Base-by-base conservation (phyloP, 129 eudicot species). In the Centella asiatica region DNA sequence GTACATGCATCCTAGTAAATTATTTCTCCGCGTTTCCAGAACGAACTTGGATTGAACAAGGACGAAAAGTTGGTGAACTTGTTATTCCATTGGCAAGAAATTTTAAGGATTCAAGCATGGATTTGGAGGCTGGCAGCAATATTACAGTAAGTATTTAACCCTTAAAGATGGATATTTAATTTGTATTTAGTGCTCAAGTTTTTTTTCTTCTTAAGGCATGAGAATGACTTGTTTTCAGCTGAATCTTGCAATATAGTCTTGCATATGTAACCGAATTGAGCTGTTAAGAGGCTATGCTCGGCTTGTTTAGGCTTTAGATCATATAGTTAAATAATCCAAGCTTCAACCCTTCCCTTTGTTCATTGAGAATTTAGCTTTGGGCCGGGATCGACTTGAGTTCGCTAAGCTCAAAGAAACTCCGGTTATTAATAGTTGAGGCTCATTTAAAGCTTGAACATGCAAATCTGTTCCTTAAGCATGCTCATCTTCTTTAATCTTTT, bases 21-120 rank as follows among this genome's bases (percentile, higher is more conserved):
- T 44, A 37, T 19, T 31, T 51, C 4, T 25, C 22, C 45, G 24
- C 52, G 24, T 27, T 69, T 14, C 46, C 68, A 92, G 98, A 92
- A 73, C 84, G 94, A 31, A 76, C 77, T 23, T 92, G 94, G 94
- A 85, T 87, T 14, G 94, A 92, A 70, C 87, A 92, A 86, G 98
- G 98, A 46, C 94, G 80, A 56, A 81, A 67, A 60, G 76, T 92
- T 64, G 98, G 98, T n/a, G 98, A 87, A 63, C 82, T 77, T 73
- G 90, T 73, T 63, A 69, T 84, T 69, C 90, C 94, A 11, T 63
- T 92, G 80, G 85, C 90, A 11, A 84, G 84, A 69, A 83, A 77
- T 66, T 86, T 86, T 57, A 81, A 71, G 29, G 83, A 69, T 54
- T 28, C 55, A 60, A 59, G 39, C 74, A 11, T 71, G 62, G 90